These are phyloP conservation scores for Bidens hawaiensis DNA, from an alignment of 140 eudicot genomes.

Conservation along the genomic window DNA sequence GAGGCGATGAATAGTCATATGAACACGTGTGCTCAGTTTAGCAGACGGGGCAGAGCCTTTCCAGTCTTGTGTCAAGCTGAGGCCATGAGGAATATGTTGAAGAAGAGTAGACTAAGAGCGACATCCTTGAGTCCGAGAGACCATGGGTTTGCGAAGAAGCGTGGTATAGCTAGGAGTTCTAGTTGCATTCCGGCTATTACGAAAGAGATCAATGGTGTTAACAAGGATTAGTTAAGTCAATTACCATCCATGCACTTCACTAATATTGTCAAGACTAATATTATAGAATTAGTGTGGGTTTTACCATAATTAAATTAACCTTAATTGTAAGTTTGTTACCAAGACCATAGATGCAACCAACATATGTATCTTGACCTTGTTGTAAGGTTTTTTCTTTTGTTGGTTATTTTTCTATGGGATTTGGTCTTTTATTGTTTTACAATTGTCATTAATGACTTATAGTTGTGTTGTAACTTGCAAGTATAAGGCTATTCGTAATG, in stretches of 20 bases:
- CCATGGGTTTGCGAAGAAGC: conserved; percentile 33
- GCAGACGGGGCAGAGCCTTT: conserved; percentile 72
- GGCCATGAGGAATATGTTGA: conserved; percentile 81
- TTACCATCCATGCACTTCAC: too few species aligned
- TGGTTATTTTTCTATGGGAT: conserved; percentile 30
- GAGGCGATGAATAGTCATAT: conserved; percentile 73
- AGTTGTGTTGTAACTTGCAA: conserved; percentile 1
- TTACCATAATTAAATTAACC: too few species aligned
- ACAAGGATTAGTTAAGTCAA: background rate
- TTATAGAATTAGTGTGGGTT: too few species aligned
- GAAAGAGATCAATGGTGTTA: conserved; percentile 36
- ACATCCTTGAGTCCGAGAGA: conserved; percentile 70
- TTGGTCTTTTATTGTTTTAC: conserved; percentile 11
- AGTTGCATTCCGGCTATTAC: conserved; percentile 86
- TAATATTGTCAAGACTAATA: too few species aligned
- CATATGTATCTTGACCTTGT: conserved; percentile 19
- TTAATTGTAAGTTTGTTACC: conserved; percentile 3
- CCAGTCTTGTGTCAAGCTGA: conserved; percentile 92
- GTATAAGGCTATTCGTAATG: too few species aligned
- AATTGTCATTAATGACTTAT: conserved; percentile 12
- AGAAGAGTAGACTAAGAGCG: conserved; percentile 48
- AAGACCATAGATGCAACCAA: conserved; percentile 12
- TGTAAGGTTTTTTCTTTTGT: conserved; percentile 27
- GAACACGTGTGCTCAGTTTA: conserved; percentile 69
- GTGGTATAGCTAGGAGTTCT: conserved; percentile 75